Percentiles rank a stretch among this genome's conserved stretches.
Conservation (phyloP, 2,329 filamentous ascomycete genomes). For the Fusarium secorum region DNA sequence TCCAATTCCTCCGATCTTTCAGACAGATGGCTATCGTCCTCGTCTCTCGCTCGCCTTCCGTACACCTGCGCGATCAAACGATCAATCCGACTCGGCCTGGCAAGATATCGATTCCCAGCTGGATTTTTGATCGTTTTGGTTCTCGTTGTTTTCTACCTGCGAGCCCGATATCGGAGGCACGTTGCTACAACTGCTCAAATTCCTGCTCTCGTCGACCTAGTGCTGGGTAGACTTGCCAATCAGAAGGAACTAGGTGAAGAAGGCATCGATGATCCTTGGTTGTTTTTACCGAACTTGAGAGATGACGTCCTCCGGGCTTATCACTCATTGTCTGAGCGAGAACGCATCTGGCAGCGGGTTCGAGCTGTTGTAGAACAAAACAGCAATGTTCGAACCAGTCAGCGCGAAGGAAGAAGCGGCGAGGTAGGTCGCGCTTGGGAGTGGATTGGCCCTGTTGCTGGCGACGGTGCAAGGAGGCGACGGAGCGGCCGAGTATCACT, state of each 20-base stretch:
- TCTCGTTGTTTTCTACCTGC: conserved; percentile 67
- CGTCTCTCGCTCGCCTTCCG: conserved; percentile 90
- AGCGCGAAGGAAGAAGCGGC: conserved; percentile 72
- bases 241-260: conserved; percentile 84
- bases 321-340: conserved; percentile 77
- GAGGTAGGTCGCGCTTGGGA: conserved; percentile 74
- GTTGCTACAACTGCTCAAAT: conserved; percentile 74
- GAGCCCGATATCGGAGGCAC: conserved; percentile 68
- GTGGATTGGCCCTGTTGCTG: conserved; percentile 69
- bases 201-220: conserved; percentile 84
- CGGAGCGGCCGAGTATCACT: conserved; percentile 62
- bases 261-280: conserved; percentile 74
- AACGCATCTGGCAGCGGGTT: conserved; percentile 85
- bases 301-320: conserved; percentile 89
- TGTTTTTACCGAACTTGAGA: conserved; percentile 87
- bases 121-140: conserved; percentile 65
- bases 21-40: conserved; percentile 75
- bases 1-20: conserved; percentile 68
- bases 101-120: conserved; percentile 88
- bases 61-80: conserved; percentile 82
- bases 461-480: conserved; percentile 55
- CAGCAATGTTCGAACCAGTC: conserved; percentile 81
- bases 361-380: conserved; percentile 89
- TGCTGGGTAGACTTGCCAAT: conserved; percentile 80
- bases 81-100: conserved; percentile 80